These are phyloP conservation scores for Clavariopsis aquatica DNA, from an alignment of 495 filamentous ascomycete species.

Conservation along the genomic window DNA sequence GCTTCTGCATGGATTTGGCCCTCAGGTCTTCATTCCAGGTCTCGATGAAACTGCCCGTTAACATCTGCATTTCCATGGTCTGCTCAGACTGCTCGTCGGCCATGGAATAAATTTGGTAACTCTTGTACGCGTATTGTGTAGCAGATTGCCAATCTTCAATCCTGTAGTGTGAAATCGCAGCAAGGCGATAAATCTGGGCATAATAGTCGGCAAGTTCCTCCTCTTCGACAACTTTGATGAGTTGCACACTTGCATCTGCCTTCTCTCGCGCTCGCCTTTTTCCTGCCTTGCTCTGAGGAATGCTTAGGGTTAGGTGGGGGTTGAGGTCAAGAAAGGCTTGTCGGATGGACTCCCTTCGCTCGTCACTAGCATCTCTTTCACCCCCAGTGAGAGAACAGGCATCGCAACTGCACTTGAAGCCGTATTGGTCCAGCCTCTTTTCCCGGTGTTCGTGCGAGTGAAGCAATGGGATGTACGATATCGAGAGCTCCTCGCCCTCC, in stretches of 20 bases:
- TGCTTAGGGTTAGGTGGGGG: neutral
- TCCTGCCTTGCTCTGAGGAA: neutral
- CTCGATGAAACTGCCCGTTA: conserved; percentile 17
- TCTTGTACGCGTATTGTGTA: conserved; percentile 20
- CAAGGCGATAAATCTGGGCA: conserved; percentile 22
- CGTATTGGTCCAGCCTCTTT: conserved; percentile 23
- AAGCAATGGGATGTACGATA: conserved; percentile 28
- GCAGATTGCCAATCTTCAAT: conserved; percentile 17
- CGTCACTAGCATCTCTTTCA: conserved; percentile 10
- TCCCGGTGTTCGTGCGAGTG: conserved; percentile 6
- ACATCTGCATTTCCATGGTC: conserved; percentile 17
- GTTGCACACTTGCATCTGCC: conserved; percentile 8
- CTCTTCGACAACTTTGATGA: conserved; percentile 23
- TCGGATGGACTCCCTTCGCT: conserved; percentile 21
- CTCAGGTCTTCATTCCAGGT: conserved; percentile 18
- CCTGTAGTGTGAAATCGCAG: conserved; percentile 16
- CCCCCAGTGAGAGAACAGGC: conserved; percentile 13
- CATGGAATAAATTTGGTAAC: conserved; percentile 11
- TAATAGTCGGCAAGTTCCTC: conserved; percentile 32
- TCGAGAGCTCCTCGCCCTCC: conserved; percentile 28
- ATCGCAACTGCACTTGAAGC: conserved; percentile 30
- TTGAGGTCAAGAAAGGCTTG: conserved; percentile 9
- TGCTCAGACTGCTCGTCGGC: conserved; percentile 14
- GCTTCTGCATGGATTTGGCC: conserved; percentile 6
- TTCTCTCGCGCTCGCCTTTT: conserved; percentile 15